A percentile compares a stretch with the other conserved stretches of the same genome.
phyloP scores from a whole-genome alignment of 192 early-diverging fungal genomes.

The Podila clonocystis region DNA sequence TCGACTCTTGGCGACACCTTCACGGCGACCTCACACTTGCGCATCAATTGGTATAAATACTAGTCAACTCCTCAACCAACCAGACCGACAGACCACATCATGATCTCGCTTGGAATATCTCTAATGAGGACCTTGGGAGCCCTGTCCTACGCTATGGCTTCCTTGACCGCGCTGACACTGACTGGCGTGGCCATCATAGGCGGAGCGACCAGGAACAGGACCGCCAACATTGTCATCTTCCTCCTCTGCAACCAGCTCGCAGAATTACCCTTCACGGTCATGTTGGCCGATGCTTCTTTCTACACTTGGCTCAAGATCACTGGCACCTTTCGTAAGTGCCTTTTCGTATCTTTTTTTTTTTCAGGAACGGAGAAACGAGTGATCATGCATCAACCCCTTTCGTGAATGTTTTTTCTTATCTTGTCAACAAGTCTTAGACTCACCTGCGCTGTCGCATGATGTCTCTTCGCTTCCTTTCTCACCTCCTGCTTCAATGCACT shows the following conservation, averaged over 20 bases:
- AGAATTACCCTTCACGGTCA: slow-evolving; percentile 28
- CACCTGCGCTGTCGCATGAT: neutral
- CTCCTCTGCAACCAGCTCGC: slow-evolving; percentile 26
- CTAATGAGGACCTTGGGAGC: slow-evolving; percentile 33
- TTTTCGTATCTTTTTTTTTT: neutral
- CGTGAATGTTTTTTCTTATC: no score
- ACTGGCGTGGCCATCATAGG: slow-evolving; percentile 44
- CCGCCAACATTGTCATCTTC: slow-evolving; percentile 29
- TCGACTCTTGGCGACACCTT: no score
- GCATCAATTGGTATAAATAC: no score
- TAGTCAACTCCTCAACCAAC: neutral
- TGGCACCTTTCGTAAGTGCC: slow-evolving; percentile 44
- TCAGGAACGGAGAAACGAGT: neutral
- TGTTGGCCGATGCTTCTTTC: slow-evolving; percentile 36
- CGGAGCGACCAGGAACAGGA: slow-evolving; percentile 23
- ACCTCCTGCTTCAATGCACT: neutral
- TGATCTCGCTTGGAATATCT: slow-evolving; percentile 9
- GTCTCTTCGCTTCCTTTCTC: neutral
- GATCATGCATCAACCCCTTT: neutral
- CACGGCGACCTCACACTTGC: no score
- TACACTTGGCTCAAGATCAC: slow-evolving; percentile 45
- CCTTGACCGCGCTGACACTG: slow-evolving; percentile 22
- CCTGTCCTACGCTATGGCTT: slow-evolving; percentile 23
- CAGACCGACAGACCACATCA: neutral
- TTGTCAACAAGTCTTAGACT: neutral